phyloP scores from a whole-genome alignment of 345 rosid genomes.

The Hibiscus mutabilis region DNA sequence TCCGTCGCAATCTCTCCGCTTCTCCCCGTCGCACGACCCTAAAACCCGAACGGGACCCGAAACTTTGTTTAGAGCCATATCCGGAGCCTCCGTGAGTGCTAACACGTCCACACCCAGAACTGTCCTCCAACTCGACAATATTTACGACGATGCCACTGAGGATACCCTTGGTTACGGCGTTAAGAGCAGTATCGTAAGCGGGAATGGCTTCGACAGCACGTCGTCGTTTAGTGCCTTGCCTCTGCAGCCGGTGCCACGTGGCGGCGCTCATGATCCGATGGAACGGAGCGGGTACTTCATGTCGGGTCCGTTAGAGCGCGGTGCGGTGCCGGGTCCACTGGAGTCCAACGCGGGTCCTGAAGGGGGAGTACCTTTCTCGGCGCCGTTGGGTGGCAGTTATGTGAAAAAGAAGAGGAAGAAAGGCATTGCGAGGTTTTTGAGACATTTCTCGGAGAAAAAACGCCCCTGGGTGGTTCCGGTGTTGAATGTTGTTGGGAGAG shows the following conservation, averaged over 20 bases:
- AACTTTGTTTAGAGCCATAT: constrained; percentile 68
- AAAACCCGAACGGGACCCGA: constrained; percentile 41
- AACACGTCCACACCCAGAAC: constrained; percentile 78
- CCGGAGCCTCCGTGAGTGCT: constrained; percentile 91
- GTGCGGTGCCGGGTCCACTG: constrained; percentile 75
- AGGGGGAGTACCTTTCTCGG: constrained; percentile 72
- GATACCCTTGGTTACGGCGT: constrained; percentile 42
- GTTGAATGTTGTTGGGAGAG: constrained; percentile 58
- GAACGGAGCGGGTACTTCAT: constrained; percentile 61
- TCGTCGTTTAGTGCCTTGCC: constrained; percentile 79
- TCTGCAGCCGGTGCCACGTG: constrained; percentile 77
- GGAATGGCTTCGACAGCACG: constrained; percentile 80
- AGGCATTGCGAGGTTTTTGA: constrained; percentile 47
- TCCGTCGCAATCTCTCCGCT: constrained; percentile 80
- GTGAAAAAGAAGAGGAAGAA: constrained; percentile 36
- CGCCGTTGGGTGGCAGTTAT: constrained; percentile 72
- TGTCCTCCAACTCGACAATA: constrained; percentile 61
- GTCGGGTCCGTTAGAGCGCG: constrained; percentile 89
- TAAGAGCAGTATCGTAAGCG: constrained; percentile 45
- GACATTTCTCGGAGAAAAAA: constrained; percentile 69
- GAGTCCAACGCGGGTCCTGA: constrained; percentile 42
- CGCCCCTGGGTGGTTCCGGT: constrained; percentile 97
- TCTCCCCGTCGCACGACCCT: constrained; percentile 61
- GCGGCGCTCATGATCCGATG: constrained; percentile 33
- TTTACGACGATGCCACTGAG: constrained; percentile 79